A percentile compares a stretch with the other conserved stretches of the same genome.
phyloP scores from a whole-genome alignment of 2,329 filamentous ascomycete species.

The Neocatenulostroma microsporum region DNA sequence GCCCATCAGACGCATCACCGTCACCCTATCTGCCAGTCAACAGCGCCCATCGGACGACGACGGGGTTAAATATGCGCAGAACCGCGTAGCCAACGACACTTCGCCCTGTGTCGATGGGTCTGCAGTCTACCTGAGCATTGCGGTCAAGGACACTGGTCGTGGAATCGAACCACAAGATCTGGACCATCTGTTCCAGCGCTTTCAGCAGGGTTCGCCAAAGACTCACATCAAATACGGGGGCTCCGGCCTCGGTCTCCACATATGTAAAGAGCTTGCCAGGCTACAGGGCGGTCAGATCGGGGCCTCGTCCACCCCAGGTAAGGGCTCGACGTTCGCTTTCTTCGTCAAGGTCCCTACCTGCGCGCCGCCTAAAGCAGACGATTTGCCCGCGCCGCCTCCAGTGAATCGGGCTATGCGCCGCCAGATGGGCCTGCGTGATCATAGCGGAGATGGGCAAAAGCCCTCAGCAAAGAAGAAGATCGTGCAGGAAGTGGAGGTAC shows the following conservation, averaged over 20 bases:
- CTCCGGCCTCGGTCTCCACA: slow-evolving; percentile 39
- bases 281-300: slow-evolving; percentile 40
- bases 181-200: slow-evolving; percentile 36
- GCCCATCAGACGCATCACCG: too few species aligned
- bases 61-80: too few species aligned
- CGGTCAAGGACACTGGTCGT: slow-evolving; percentile 36
- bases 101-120: too few species aligned
- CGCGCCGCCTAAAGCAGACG: too few species aligned
- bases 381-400: too few species aligned
- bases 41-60: too few species aligned
- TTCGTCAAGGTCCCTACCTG: slow-evolving; percentile 36
- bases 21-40: slow-evolving; percentile 57
- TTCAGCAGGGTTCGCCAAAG: slow-evolving; percentile 30
- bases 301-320: slow-evolving; percentile 31
- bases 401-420: too few species aligned
- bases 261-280: slow-evolving; percentile 39
- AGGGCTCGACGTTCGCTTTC: slow-evolving; percentile 44
- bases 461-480: too few species aligned
- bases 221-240: slow-evolving; percentile 36
- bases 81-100: too few species aligned
- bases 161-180: slow-evolving; percentile 34
- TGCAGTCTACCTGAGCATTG: slow-evolving; percentile 38
- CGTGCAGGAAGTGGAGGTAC: too few species aligned
- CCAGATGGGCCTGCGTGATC: too few species aligned
- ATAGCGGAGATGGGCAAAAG: too few species aligned